Conservation (phyloP, 306 rosid genomes). For the Ormosia semicastrata region DNA sequence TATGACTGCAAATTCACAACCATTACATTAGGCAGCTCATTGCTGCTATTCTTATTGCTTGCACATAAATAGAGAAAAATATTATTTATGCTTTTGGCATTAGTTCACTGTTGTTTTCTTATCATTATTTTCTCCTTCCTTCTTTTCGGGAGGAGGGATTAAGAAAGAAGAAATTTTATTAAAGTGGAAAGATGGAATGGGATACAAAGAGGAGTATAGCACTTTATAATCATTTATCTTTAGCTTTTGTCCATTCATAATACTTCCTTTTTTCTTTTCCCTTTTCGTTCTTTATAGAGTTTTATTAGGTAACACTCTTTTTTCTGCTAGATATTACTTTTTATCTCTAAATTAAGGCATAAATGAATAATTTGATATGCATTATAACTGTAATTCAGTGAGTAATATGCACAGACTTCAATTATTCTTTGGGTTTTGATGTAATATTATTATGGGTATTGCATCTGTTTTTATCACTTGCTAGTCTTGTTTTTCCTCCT, state of each 20-base stretch:
- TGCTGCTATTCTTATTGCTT: not conserved
- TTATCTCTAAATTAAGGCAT: not conserved
- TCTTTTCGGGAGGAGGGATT: not conserved
- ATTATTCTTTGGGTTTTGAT: not conserved
- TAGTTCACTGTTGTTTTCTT: not conserved
- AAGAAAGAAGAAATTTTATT: not conserved
- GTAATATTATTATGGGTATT: not conserved
- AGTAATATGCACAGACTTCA: not conserved
- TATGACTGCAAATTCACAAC: not conserved
- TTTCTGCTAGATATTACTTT: not conserved
- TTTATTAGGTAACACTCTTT: not conserved
- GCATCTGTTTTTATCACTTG: not conserved
- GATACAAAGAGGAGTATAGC: not conserved
- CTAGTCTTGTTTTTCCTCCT: constrained; percentile 6
- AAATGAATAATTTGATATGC: constrained; percentile 9
- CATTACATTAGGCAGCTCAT: not conserved
- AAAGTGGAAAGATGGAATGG: not conserved
- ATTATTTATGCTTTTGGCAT: not conserved
- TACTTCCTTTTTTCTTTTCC: not conserved
- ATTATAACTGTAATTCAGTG: not conserved
- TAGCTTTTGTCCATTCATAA: not conserved
- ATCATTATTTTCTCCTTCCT: not conserved
- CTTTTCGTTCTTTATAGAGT: not conserved
- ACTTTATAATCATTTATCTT: not conserved
- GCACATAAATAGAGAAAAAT: not conserved